Conservation (phyloP, 2,329 filamentous ascomycete genomes). For the Paecilomyces dactylethromorphus region DNA sequence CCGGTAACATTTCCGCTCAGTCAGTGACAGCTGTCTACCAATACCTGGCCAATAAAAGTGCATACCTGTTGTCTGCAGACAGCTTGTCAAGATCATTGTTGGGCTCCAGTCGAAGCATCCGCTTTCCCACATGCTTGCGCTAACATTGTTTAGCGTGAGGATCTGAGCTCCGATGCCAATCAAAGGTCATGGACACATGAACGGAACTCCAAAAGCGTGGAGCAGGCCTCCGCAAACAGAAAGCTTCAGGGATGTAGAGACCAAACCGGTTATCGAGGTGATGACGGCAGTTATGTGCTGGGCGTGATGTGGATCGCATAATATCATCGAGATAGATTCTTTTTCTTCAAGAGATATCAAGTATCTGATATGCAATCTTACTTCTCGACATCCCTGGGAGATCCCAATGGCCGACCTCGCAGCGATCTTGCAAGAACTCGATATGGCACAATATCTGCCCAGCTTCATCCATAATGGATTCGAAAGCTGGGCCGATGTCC, state of each 20-base stretch:
- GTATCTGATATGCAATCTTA: not conserved
- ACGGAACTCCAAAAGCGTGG: not conserved
- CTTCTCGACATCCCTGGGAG: not conserved
- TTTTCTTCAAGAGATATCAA: not conserved
- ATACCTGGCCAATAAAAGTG: not conserved
- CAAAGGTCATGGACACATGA: not conserved
- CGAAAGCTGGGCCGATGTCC: constrained; percentile 6
- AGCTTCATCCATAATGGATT: constrained; percentile 6
- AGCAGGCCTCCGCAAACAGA: not conserved
- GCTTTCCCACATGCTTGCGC: not conserved
- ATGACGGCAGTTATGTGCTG: not conserved
- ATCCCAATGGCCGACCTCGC: constrained; percentile 3
- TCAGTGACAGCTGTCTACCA: not conserved
- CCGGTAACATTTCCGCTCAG: not conserved
- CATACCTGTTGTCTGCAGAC: not conserved
- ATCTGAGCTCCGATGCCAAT: not conserved
- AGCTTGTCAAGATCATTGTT: not conserved
- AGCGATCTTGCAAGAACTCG: constrained; percentile 4
- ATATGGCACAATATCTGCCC: constrained; percentile 5
- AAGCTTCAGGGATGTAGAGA: not conserved
- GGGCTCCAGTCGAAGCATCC: not conserved
- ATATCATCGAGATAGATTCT: not conserved
- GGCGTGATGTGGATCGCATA: not conserved
- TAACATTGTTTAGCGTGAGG: not conserved
- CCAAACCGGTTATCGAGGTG: not conserved